phyloP scores from a whole-genome alignment of 164 flowering plant species.

The Magnolia changhungtana region DNA sequence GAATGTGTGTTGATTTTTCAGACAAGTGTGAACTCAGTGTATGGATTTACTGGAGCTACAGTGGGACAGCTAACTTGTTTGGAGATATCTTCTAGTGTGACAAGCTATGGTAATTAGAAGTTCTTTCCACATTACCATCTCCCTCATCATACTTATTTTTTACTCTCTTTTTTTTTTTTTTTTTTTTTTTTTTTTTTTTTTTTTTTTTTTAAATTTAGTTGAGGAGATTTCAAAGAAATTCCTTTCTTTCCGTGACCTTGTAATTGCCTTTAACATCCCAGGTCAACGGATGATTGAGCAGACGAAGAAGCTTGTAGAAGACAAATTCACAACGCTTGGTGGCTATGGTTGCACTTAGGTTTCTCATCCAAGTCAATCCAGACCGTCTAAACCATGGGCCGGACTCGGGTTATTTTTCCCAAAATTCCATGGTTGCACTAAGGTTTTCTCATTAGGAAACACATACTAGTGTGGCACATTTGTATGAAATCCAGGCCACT shows the following conservation, averaged over 20 bases:
- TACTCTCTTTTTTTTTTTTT: too few species aligned
- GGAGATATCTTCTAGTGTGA: constrained; percentile 98
- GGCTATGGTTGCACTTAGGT: constrained; percentile 43
- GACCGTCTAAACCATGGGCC: too few species aligned
- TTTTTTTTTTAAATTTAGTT: not conserved
- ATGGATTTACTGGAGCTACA: constrained; percentile 98
- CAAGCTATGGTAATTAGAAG: constrained; percentile 76
- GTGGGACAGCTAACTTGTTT: constrained; percentile 94
- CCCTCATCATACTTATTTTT: not conserved
- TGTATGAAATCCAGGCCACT: too few species aligned
- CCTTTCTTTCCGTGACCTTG: not conserved
- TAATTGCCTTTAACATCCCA: constrained; percentile 14
- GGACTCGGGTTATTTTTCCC: too few species aligned
- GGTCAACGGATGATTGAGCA: constrained; percentile 99
- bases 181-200: not conserved
- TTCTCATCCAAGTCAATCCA: too few species aligned
- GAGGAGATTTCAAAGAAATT: not conserved
- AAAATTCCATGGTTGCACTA: too few species aligned
- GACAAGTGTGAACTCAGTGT: constrained; percentile 98
- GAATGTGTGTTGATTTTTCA: constrained; percentile 29
- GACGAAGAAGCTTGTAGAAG: constrained; percentile 92
- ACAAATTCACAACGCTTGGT: constrained; percentile 65
- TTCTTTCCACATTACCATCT: not conserved
- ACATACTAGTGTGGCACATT: too few species aligned
- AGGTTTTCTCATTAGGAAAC: too few species aligned